Evolutionary conservation across 805 yeast genomes (phyloP).

Genomic region (Hanseniaspora mollemarum): DNA sequence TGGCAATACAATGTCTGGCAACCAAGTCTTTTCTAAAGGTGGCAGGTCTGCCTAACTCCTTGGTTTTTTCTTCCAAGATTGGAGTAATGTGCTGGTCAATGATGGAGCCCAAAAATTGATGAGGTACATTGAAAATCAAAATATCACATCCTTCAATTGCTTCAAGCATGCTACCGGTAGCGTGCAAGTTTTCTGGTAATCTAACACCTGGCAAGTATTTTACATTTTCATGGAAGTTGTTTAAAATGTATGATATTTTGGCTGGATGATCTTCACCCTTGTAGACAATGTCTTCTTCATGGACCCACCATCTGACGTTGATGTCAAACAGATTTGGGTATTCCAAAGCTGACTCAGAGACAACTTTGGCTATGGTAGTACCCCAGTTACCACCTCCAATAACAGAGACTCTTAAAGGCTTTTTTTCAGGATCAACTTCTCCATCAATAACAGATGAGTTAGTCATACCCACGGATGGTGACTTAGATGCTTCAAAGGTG

Average conservation of each 20-base stretch:
- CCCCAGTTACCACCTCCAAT: slow-evolving; percentile 99
- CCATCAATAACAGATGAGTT: slow-evolving; percentile 15
- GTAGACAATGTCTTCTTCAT: slow-evolving; percentile 52
- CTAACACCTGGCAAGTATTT: slow-evolving; percentile 82
- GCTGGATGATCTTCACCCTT: slow-evolving; percentile 40
- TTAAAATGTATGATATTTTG: slow-evolving; percentile 81
- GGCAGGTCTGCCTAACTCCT: slow-evolving; percentile 2
- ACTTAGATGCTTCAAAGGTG: slow-evolving; percentile 9
- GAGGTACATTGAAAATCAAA: slow-evolving; percentile 89
- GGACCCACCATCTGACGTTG: slow-evolving; percentile 93
- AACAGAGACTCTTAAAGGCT: slow-evolving; percentile 51
- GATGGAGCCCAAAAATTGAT: slow-evolving; percentile 78
- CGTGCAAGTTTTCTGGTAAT: slow-evolving; percentile 76
- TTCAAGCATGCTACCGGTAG: slow-evolving; percentile 70
- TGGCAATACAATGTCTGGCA: slow-evolving; percentile 62
- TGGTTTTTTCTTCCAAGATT: slow-evolving; percentile 7
- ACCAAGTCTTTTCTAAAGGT: slow-evolving; percentile 28
- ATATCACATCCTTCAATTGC: slow-evolving; percentile 76
- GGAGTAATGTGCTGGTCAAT: slow-evolving; percentile 28
- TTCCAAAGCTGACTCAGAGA: slow-evolving; percentile 72
- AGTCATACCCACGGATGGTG: slow-evolving; percentile 12
- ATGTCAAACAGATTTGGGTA: slow-evolving; percentile 42
- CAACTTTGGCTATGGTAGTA: slow-evolving; percentile 89
- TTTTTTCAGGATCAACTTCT: slow-evolving; percentile 17
- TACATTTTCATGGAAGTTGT: slow-evolving; percentile 83